These are phyloP conservation scores for Tetrastigma voinierianum DNA, from an alignment of 164 flowering plant genomes.

Conservation along the genomic window DNA sequence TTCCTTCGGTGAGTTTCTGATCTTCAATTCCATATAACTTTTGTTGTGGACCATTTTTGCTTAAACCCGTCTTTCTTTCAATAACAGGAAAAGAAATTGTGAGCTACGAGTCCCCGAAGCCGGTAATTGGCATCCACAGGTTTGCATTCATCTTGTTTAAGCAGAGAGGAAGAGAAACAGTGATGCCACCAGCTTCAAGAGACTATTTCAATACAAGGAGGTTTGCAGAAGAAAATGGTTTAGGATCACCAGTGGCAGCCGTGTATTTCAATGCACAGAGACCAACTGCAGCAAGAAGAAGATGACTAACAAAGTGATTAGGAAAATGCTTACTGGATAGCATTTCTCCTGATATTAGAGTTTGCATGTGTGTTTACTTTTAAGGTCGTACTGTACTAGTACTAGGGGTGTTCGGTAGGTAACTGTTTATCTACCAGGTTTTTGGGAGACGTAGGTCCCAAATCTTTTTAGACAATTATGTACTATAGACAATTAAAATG, in stretches of 20 bases:
- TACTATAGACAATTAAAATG: no score
- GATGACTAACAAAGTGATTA: constrained; percentile 21
- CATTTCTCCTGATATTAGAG: not conserved
- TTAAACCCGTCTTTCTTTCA: no score
- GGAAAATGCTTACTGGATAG: no score
- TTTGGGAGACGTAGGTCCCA: constrained; percentile 1
- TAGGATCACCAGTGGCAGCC: constrained; percentile 69
- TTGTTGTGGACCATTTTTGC: no score
- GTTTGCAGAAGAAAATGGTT: constrained; percentile 50
- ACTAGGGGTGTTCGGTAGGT: not conserved
- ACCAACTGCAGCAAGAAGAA: constrained; percentile 75
- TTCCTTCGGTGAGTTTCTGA: constrained; percentile 58
- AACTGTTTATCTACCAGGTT: not conserved
- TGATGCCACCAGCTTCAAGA: constrained; percentile 52
- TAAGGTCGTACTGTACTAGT: not conserved
- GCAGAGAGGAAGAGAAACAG: constrained; percentile 62
- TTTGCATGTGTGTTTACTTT: constrained; percentile 2
- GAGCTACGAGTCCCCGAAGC: constrained; percentile 63
- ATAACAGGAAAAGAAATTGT: constrained; percentile 51
- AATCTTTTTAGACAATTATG: not conserved
- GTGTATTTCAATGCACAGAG: constrained; percentile 76
- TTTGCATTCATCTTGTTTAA: constrained; percentile 64
- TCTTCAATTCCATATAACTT: not conserved
- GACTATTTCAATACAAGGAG: constrained; percentile 63
- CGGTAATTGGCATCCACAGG: constrained; percentile 74